Conservation (phyloP, 2,329 filamentous ascomycete species). For the Fusarium oligoseptatum region DNA sequence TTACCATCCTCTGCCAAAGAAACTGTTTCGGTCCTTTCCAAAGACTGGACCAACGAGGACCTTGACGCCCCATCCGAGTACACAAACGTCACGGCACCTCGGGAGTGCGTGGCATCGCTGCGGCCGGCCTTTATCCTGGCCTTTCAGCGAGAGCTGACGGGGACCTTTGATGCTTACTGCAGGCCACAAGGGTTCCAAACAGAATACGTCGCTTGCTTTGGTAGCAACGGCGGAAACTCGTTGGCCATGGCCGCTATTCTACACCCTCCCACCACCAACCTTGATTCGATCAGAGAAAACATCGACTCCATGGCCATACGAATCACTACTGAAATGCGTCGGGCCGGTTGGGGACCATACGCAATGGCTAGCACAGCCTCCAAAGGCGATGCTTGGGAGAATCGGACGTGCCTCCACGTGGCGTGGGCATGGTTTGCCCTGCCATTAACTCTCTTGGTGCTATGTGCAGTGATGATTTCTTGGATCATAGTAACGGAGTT, state of each 20-base stretch:
- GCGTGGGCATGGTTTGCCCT: constrained; percentile 13
- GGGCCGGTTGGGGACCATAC: background rate
- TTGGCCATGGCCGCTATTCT: constrained; percentile 4
- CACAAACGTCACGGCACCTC: constrained; percentile 9
- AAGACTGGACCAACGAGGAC: constrained; percentile 1
- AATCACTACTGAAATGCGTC: constrained; percentile 13
- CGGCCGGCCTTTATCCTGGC: background rate
- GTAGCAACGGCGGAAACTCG: background rate
- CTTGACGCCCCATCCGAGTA: background rate
- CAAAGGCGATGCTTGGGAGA: constrained; percentile 6
- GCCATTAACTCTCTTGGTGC: background rate
- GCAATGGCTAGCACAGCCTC: background rate
- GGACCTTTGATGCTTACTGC: background rate
- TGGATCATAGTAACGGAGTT: background rate
- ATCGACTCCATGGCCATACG: constrained; percentile 19
- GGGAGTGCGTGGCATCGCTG: constrained; percentile 8
- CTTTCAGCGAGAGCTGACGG: background rate
- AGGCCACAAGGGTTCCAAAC: background rate
- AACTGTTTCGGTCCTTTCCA: background rate
- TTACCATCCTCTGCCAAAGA: background rate
- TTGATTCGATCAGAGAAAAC: constrained; percentile 16
- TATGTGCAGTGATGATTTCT: constrained; percentile 2
- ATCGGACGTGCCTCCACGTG: constrained; percentile 5
- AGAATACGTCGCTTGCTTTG: background rate
- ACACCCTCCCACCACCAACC: background rate